These are phyloP conservation scores for Cucumis hystrix DNA, from an alignment of 306 rosid species.

Conservation along the genomic window DNA sequence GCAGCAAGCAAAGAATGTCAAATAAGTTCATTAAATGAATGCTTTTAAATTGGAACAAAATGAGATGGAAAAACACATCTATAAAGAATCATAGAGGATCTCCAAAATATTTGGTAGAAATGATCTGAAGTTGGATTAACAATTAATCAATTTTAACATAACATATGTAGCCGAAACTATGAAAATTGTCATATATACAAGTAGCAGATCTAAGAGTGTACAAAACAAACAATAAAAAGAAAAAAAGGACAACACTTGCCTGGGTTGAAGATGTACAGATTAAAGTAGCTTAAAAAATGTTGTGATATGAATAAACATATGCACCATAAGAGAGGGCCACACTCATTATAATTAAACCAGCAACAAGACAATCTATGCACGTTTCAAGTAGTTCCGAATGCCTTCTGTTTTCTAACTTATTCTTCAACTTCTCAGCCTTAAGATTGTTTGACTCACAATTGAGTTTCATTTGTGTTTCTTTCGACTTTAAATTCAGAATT, in stretches of 20 bases:
- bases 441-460: conserved; percentile 37
- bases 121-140: neutral
- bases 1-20: conserved; percentile 3
- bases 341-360: conserved; percentile 68
- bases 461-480: conserved; percentile 42
- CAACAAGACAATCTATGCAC: conserved; percentile 72
- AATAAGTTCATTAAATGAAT: neutral
- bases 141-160: neutral
- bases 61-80: neutral
- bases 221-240: neutral
- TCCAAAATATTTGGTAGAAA: neutral
- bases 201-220: neutral
- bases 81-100: neutral
- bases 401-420: conserved; percentile 50
- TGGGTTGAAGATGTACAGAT: conserved; percentile 43
- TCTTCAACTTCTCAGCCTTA: conserved; percentile 64
- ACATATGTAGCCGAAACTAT: neutral
- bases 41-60: neutral
- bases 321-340: conserved; percentile 45
- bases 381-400: conserved; percentile 50
- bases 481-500: conserved; percentile 33
- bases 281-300: conserved; percentile 52
- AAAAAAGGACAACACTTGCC: conserved; percentile 31
- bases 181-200: neutral
- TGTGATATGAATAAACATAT: conserved; percentile 50